Conservation (phyloP, 2,329 filamentous ascomycete genomes). For the Microcyclospora pomicola region DNA sequence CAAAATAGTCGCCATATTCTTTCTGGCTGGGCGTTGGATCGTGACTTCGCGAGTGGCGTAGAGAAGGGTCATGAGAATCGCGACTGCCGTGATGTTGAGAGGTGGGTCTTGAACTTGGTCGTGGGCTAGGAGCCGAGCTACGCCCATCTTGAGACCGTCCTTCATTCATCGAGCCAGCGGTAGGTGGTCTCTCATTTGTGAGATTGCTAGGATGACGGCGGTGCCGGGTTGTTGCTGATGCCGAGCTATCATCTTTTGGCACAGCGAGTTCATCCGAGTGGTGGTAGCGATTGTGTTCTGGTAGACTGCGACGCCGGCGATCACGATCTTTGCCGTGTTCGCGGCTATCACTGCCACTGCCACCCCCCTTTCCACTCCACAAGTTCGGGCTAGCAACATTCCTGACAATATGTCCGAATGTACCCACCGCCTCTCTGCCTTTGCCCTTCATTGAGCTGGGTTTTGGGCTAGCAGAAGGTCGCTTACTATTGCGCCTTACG, state of each 20-base stretch:
- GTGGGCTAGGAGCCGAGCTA: not conserved
- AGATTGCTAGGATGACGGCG: not conserved
- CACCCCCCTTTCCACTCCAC: slow-evolving; percentile 18
- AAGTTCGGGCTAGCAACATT: slow-evolving; percentile 24
- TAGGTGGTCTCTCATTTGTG: not conserved
- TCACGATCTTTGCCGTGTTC: slow-evolving; percentile 12
- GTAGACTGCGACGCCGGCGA: slow-evolving; percentile 9
- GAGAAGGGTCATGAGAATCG: slow-evolving; percentile 20
- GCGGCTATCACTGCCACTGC: slow-evolving; percentile 12
- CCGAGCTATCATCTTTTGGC: not conserved
- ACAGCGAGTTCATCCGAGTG: slow-evolving; percentile 8
- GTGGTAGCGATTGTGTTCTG: slow-evolving; percentile 9
- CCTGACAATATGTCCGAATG: slow-evolving; percentile 22
- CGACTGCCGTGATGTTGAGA: slow-evolving; percentile 14
- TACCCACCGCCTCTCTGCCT: slow-evolving; percentile 22
- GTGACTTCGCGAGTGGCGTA: slow-evolving; percentile 30
- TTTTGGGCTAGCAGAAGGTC: slow-evolving; percentile 19
- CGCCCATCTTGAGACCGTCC: not conserved
- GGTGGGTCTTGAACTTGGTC: slow-evolving; percentile 1
- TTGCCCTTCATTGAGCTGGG: slow-evolving; percentile 20
- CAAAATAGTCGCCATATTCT: slow-evolving; percentile 13
- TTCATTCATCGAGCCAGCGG: not conserved
- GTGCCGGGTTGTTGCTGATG: not conserved
- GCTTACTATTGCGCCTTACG: slow-evolving; percentile 25
- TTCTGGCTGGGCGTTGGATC: slow-evolving; percentile 27